Evolutionary conservation across 2,329 filamentous ascomycete species (phyloP).

Genomic region (Chaetomiaceae sp.): DNA sequence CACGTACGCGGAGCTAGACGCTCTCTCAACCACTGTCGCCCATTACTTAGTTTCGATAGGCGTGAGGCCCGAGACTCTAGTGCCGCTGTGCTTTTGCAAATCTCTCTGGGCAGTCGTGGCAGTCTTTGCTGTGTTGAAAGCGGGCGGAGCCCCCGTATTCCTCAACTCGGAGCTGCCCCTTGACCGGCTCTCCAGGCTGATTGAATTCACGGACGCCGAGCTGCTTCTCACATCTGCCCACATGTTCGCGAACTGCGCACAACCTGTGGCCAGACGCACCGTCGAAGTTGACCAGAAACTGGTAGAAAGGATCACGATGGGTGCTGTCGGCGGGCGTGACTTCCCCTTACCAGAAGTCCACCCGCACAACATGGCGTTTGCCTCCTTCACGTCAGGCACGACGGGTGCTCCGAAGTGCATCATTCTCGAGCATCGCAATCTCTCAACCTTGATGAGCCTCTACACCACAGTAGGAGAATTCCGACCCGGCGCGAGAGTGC

Average conservation of each 20-base stretch:
- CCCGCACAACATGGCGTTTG: background rate
- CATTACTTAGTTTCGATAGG: conserved; percentile 37
- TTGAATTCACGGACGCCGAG: conserved; percentile 20
- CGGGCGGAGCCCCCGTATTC: conserved; percentile 24
- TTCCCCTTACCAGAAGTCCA: background rate
- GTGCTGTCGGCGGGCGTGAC: too few species aligned
- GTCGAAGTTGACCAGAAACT: too few species aligned
- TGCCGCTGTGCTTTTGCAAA: conserved; percentile 34
- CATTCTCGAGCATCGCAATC: conserved; percentile 32
- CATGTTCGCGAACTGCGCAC: too few species aligned
- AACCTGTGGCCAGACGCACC: too few species aligned
- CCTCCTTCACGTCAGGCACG: conserved; percentile 50
- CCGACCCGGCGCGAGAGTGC: conserved; percentile 16
- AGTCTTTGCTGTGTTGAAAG: conserved; percentile 24
- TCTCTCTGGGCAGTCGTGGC: conserved; percentile 24
- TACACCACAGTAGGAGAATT: conserved; percentile 18
- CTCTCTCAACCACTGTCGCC: conserved; percentile 40
- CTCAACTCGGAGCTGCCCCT: conserved; percentile 24
- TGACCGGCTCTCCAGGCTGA: conserved; percentile 19
- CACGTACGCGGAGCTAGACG: conserved; percentile 43
- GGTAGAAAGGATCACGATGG: too few species aligned
- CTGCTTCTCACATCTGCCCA: conserved; percentile 15
- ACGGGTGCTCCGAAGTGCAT: conserved; percentile 53
- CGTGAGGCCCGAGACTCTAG: conserved; percentile 36
- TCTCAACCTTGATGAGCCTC: too few species aligned